Conservation (phyloP, 495 filamentous ascomycete species). For the Daldinia childiae region DNA sequence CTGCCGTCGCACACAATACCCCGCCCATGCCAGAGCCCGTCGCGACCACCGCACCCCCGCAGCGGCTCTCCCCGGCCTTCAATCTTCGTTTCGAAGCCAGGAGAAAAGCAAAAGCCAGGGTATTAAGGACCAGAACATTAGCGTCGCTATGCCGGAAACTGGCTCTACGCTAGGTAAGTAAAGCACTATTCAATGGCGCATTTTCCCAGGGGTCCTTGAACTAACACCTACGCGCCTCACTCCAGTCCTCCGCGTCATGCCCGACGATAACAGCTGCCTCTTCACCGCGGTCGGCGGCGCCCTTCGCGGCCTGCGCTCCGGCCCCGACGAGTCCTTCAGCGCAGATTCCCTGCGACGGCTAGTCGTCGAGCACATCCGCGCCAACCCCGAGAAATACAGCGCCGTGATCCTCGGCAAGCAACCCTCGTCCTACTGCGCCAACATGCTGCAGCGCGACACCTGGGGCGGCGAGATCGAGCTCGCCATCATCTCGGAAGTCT, state of each 20-base stretch:
- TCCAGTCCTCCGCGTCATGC: slow-evolving; percentile 88
- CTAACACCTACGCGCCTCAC: background rate
- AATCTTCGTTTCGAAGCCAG: background rate
- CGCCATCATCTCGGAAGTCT: slow-evolving; percentile 82
- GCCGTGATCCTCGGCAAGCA: slow-evolving; percentile 79
- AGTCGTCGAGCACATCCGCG: slow-evolving; percentile 81
- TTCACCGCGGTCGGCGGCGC: slow-evolving; percentile 89
- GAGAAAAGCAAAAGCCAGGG: background rate
- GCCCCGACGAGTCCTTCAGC: slow-evolving; percentile 69
- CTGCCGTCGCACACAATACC: background rate
- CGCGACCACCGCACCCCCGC: slow-evolving; percentile 11
- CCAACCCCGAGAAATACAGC: slow-evolving; percentile 73
- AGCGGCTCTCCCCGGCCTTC: background rate
- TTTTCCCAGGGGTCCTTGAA: background rate
- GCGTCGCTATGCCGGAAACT: slow-evolving; percentile 36
- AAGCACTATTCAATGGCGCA: slow-evolving; percentile 21
- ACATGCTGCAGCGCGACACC: slow-evolving; percentile 80
- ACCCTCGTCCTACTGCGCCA: slow-evolving; percentile 81
- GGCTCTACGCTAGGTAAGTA: slow-evolving; percentile 34
- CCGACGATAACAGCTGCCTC: slow-evolving; percentile 95
- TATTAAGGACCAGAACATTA: slow-evolving; percentile 41
- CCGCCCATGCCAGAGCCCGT: background rate
- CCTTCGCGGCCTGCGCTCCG: slow-evolving; percentile 55
- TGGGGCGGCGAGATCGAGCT: slow-evolving; percentile 97
- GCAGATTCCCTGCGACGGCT: slow-evolving; percentile 74